A percentile compares a stretch with the other conserved stretches of the same genome.
Conservation (phyloP, 768 basidiomycete species). For the Hygrophorus pudorinus region DNA sequence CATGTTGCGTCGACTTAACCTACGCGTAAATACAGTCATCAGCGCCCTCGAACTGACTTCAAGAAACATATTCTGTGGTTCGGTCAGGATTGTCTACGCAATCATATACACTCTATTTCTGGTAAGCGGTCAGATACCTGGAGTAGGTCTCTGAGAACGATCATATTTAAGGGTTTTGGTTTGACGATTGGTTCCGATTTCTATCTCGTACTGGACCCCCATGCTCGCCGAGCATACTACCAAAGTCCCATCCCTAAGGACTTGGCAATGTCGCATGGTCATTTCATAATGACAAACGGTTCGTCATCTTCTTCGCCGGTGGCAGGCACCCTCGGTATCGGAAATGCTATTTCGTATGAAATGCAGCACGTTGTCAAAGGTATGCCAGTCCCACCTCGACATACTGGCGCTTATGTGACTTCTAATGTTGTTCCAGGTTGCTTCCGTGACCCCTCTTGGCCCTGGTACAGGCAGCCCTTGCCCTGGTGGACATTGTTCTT, state of each 20-base stretch:
- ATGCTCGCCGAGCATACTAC: constrained; percentile 43
- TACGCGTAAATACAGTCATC: constrained; percentile 38
- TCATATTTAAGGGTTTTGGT: constrained; percentile 59
- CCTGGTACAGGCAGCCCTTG: constrained; percentile 68
- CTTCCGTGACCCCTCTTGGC: constrained; percentile 61
- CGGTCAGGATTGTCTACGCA: constrained; percentile 76
- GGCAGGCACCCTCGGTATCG: constrained; percentile 38
- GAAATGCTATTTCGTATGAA: constrained; percentile 22
- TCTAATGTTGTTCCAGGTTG: constrained; percentile 44
- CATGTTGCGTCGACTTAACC: neutral
- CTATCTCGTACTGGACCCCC: constrained; percentile 59
- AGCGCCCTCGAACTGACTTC: constrained; percentile 76
- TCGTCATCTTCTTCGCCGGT: constrained; percentile 25
- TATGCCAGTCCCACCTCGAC: constrained; percentile 14
- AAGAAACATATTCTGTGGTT: constrained; percentile 70
- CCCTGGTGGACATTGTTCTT: constrained; percentile 77
- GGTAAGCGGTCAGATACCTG: constrained; percentile 25
- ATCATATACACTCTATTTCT: constrained; percentile 81
- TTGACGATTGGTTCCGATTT: constrained; percentile 78
- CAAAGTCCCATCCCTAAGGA: constrained; percentile 28
- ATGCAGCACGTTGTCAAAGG: constrained; percentile 40
- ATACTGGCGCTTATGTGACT: constrained; percentile 15
- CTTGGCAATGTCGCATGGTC: constrained; percentile 43
- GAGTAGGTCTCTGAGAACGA: constrained; percentile 1
- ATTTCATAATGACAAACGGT: constrained; percentile 40